These are phyloP conservation scores for Aspergillus novoparasiticus DNA, from an alignment of 2,329 filamentous ascomycete species.

Conservation along the genomic window DNA sequence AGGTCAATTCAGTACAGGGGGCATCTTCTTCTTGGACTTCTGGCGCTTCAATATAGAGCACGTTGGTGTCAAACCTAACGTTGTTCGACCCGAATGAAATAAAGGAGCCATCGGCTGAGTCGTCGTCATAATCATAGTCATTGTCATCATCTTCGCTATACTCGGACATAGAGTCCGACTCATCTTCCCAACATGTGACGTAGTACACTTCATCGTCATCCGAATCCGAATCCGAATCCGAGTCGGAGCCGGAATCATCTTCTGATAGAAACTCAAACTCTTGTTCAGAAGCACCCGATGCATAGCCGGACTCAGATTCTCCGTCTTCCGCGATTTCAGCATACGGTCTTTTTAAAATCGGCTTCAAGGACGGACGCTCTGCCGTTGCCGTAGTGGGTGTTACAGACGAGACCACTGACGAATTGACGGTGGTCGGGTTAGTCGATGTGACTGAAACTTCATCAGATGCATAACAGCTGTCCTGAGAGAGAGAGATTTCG, in stretches of 20 bases:
- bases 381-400: conserved; percentile 23
- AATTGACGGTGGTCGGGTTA: conserved; percentile 25
- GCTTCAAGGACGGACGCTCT: conserved; percentile 32
- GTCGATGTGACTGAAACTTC: conserved; percentile 39
- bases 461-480: conserved; percentile 44
- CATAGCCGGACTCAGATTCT: conserved; percentile 42
- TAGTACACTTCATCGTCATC: conserved; percentile 34
- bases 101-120: conserved; percentile 38
- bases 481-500: conserved; percentile 41
- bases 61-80: conserved; percentile 38
- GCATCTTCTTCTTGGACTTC: conserved; percentile 29
- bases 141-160: conserved; percentile 32
- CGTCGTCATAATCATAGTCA: background rate
- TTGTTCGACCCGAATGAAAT: conserved; percentile 37
- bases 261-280: conserved; percentile 17
- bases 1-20: conserved; percentile 35
- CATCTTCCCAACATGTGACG: conserved; percentile 35
- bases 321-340: conserved; percentile 28
- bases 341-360: conserved; percentile 38
- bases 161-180: conserved; percentile 30
- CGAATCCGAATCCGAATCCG: conserved; percentile 26
- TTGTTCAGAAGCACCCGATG: conserved; percentile 35
- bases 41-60: conserved; percentile 38
- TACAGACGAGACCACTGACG: conserved; percentile 25
- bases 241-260: conserved; percentile 10